phyloP scores from a whole-genome alignment of 2,329 filamentous ascomycete species.

The Endocalyx cinctus region DNA sequence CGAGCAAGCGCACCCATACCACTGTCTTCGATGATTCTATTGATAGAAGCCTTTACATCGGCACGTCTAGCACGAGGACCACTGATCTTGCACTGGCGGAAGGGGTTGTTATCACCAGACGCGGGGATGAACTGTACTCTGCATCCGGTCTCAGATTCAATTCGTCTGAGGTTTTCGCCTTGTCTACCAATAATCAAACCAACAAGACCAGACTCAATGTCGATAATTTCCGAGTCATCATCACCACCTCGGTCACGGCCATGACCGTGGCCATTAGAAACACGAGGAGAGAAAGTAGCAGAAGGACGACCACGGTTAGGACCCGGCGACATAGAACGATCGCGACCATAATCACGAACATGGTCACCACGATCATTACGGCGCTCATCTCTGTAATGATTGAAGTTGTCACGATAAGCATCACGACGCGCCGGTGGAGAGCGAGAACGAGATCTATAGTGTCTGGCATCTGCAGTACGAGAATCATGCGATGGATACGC shows the following conservation, averaged over 20 bases:
- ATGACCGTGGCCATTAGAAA: constrained; percentile 41
- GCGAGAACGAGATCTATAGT: constrained; percentile 67
- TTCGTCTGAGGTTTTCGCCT: constrained; percentile 81
- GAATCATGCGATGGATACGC: constrained; percentile 34
- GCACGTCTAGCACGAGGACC: constrained; percentile 67
- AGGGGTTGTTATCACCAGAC: constrained; percentile 64
- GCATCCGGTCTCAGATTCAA: constrained; percentile 77
- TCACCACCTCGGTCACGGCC: constrained; percentile 45
- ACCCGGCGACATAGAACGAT: constrained; percentile 69
- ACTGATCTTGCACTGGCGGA: constrained; percentile 81
- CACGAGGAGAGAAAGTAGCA: constrained; percentile 56
- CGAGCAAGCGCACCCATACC: constrained; percentile 52
- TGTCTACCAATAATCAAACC: constrained; percentile 87
- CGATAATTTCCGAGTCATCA: constrained; percentile 75
- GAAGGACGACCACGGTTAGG: constrained; percentile 44
- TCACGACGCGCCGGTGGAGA: constrained; percentile 66
- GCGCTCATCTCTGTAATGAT: constrained; percentile 81
- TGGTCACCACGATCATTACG: constrained; percentile 60
- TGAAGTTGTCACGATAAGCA: constrained; percentile 69
- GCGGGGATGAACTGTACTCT: constrained; percentile 84
- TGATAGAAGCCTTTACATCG: constrained; percentile 78
- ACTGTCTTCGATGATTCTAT: constrained; percentile 83
- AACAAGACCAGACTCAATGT: constrained; percentile 81
- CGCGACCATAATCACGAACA: constrained; percentile 55
- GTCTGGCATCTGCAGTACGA: constrained; percentile 45